Evolutionary conservation across 208 protist genomes (phyloP).

Genomic region (Crithidia thermophila): DNA sequence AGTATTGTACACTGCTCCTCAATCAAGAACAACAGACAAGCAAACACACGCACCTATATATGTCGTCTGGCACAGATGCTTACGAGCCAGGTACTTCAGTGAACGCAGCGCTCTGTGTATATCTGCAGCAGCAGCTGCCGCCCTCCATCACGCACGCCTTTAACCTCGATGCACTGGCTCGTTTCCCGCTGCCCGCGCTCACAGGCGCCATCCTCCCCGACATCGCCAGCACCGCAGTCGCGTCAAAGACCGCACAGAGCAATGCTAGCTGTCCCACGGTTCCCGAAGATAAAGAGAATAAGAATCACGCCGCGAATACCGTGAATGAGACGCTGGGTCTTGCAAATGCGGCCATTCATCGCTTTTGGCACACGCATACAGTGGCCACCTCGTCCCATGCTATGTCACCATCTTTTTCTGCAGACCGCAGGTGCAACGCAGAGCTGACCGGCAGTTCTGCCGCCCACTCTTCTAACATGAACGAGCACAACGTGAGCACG

Average conservation of each 20-base stretch:
- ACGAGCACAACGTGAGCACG: background rate
- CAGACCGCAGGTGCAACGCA: background rate
- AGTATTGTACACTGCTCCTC: background rate
- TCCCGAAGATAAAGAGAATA: too few species aligned
- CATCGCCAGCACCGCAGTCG: background rate
- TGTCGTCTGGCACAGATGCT: background rate
- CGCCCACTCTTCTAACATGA: background rate
- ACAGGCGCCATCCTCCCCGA: constrained; percentile 18
- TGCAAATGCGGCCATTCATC: constrained; percentile 1
- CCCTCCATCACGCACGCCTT: background rate
- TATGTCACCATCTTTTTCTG: background rate
- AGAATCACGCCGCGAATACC: background rate
- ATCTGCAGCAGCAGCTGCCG: constrained; percentile 5
- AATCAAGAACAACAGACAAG: background rate
- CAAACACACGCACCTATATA: background rate
- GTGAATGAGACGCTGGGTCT: background rate
- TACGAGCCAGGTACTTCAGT: background rate
- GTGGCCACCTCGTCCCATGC: background rate
- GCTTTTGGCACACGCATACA: background rate
- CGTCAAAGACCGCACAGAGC: background rate
- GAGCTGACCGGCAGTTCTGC: background rate
- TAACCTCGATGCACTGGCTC: constrained; percentile 4
- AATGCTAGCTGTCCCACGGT: background rate
- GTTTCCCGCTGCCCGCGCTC: constrained; percentile 27
- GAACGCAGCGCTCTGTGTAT: constrained; percentile 8